Base-by-base conservation (phyloP, 2,329 filamentous ascomycete genomes). In the Fusarium denticulatum region DNA sequence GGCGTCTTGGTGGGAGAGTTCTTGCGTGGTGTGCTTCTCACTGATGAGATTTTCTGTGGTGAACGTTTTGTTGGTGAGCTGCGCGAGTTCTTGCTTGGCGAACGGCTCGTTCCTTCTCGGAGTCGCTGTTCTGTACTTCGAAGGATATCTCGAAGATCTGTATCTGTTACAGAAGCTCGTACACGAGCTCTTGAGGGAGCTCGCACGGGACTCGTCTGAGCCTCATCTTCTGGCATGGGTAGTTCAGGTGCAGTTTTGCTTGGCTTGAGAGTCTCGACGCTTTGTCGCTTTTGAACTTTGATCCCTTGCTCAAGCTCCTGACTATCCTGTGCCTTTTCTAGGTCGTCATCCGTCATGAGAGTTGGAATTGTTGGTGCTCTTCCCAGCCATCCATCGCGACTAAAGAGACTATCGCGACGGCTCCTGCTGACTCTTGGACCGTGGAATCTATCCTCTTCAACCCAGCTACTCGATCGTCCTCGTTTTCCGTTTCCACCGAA, bases 81-180 rank as follows among this genome's bases (percentile, higher is more conserved):
- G 30, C 67, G 61, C 11, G 80, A 73, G 36, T 77, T 81, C 75
- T 82, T 82, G 28, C 73, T 71, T 0, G 81, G 80, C 5, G 82
- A 82, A 22, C 64, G 69, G 26, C 76, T 79, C 15, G 64, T 76
- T 7, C 84, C 84, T 7, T 85, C 82, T 26, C 83, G 81, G 20
- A 90, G 81, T 15, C 88, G 82, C 79, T 85, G 81, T 32, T 89
- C 88, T 3, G 88, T 90, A 39, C 83, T 86, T 47, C 82, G 83
- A 37, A 90, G 80, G 34, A 90, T 90, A 67, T 86, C 81, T 3
- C 84, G 82, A 32, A 90, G 77, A 3, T 87, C 87, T 16, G 84
- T 82, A 70, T 89, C 88, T 1, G 86, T 80, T 26, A 70, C 73
- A 6, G 77, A 79, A 5, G 72, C 70, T 36, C 76, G 69, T 16